A percentile compares a stretch with the other conserved stretches of the same genome.
Conservation (phyloP, 2,329 filamentous ascomycete genomes). For the Venturia asperata region DNA sequence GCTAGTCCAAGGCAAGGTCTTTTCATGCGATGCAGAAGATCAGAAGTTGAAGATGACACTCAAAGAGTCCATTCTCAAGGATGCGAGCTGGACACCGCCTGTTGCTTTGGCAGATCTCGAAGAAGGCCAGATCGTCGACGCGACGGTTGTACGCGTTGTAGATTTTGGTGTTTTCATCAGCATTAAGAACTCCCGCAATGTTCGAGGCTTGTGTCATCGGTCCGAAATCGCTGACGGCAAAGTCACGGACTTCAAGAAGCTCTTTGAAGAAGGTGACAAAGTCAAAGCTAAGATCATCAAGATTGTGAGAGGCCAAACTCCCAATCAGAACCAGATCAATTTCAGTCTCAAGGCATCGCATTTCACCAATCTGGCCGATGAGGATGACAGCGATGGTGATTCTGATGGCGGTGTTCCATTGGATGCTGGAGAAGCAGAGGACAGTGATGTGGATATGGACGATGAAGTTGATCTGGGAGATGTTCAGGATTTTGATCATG, state of each 20-base stretch:
- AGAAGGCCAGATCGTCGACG: constrained; percentile 74
- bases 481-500: constrained; percentile 39
- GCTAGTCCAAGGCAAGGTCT: constrained; percentile 79
- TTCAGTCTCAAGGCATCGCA: constrained; percentile 92
- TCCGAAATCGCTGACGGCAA: constrained; percentile 82
- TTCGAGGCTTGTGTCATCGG: constrained; percentile 88
- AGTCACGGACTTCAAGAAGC: constrained; percentile 75
- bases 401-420: constrained; percentile 38
- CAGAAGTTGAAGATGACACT: constrained; percentile 78
- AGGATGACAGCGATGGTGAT: constrained; percentile 39
- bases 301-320: constrained; percentile 48
- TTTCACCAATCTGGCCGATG: constrained; percentile 57
- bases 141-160: constrained; percentile 86
- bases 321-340: constrained; percentile 67
- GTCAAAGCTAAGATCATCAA: constrained; percentile 87
- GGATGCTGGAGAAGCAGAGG: constrained; percentile 41
- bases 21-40: constrained; percentile 59
- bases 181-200: constrained; percentile 75
- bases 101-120: constrained; percentile 71
- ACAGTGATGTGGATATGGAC: constrained; percentile 34
- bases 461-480: constrained; percentile 39
- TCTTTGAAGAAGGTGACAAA: constrained; percentile 84
- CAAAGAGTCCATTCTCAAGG: constrained; percentile 69
- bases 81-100: constrained; percentile 68
- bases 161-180: constrained; percentile 94